A percentile compares a stretch with the other conserved stretches of the same genome.
Evolutionary conservation across 2,329 filamentous ascomycete genomes (phyloP).

Genomic region (Aspergillus thermomutatus): DNA sequence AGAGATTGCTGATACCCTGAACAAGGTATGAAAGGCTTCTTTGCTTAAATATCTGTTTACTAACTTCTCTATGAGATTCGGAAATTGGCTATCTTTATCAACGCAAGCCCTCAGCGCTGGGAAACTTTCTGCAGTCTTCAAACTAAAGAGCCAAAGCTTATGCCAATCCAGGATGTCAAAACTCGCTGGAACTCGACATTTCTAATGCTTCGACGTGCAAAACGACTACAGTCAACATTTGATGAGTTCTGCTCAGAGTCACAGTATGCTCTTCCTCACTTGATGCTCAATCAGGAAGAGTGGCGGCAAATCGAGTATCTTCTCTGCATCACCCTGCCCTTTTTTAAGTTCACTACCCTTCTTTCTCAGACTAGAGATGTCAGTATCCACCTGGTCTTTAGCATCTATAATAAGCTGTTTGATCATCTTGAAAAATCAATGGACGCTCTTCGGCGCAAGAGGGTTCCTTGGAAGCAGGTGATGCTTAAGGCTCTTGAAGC

Average conservation of each 20-base stretch:
- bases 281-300: constrained; percentile 6
- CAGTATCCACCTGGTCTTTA: constrained; percentile 13
- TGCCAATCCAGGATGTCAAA: constrained; percentile 14
- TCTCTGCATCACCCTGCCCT: constrained; percentile 14
- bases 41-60: too few relatives aligned
- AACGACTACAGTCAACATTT: constrained; percentile 2
- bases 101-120: constrained; percentile 11
- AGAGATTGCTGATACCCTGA: too few relatives aligned
- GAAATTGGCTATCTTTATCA: constrained; percentile 12
- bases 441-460: constrained; percentile 7
- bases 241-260: constrained; percentile 5
- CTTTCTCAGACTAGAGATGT: constrained; percentile 14
- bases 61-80: constrained; percentile 2
- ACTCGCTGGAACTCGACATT: constrained; percentile 16
- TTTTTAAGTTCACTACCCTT: constrained; percentile 10
- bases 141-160: constrained; percentile 6
- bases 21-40: too few relatives aligned
- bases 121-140: constrained; percentile 12
- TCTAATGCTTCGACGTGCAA: constrained; percentile 13
- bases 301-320: constrained; percentile 12
- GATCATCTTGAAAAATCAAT: constrained; percentile 9
- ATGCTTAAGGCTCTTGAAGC: constrained; percentile 9
- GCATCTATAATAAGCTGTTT: constrained; percentile 20
- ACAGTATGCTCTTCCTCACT: background rate
- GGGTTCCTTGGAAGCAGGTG: constrained; percentile 9